Percentiles rank a stretch among this genome's conserved stretches.
Evolutionary conservation across 2,329 filamentous ascomycete genomes (phyloP).

Genomic region (Apiospora sp.): DNA sequence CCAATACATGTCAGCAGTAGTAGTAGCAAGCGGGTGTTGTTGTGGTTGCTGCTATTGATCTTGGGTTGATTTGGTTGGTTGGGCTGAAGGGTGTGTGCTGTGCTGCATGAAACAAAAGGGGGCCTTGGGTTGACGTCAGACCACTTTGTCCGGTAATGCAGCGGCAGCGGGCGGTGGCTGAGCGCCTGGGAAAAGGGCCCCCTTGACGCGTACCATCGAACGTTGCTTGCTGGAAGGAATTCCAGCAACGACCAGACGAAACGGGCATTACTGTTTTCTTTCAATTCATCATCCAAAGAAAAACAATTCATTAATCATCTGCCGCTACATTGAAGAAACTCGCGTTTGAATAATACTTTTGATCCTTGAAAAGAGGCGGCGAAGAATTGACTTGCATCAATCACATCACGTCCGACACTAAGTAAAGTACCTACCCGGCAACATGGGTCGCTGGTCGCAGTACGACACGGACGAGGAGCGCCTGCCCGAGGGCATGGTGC

Average conservation of each 20-base stretch:
- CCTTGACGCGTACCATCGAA: conserved; percentile 20
- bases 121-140: conserved; percentile 16
- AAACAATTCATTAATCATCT: background rate
- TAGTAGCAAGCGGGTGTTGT: background rate
- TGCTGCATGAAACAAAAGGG: conserved; percentile 18
- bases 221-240: background rate
- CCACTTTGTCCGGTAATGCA: conserved; percentile 14
- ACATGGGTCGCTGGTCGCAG: conserved; percentile 45
- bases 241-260: background rate
- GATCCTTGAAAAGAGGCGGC: too few species aligned
- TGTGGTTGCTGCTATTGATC: background rate
- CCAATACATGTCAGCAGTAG: background rate
- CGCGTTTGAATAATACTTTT: too few species aligned
- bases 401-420: background rate
- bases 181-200: background rate
- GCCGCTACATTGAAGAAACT: background rate
- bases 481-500: conserved; percentile 56
- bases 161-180: conserved; percentile 7
- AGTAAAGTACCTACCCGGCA: background rate
- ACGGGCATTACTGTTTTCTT: background rate
- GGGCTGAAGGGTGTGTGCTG: background rate
- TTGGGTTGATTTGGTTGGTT: background rate
- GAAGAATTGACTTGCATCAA: background rate
- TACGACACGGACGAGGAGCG: conserved; percentile 53
- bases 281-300: background rate